Evolutionary conservation across 2,329 filamentous ascomycete genomes (phyloP), one percentile per base, ranked within the genome.

Genomic region (Seiridium cupressi): DNA sequence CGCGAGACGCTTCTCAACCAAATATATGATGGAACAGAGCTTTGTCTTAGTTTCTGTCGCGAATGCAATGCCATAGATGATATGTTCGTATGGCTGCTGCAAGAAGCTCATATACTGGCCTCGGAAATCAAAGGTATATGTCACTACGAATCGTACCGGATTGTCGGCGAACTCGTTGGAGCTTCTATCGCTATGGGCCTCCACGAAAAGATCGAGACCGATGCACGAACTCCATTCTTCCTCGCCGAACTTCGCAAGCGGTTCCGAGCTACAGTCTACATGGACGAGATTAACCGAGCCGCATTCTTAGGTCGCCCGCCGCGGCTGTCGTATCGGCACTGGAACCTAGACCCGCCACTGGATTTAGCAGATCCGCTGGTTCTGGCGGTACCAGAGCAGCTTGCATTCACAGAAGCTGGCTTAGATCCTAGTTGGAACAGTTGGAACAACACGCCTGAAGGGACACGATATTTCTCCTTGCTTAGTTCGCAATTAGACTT

Each of bases 231-330:
- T 13, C 72, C 72, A 0, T 70, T 74, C 58, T 74, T 74, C 54
- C 62, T 74, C 3, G 64, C 67, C 10, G 69, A 75, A 55, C 48
- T 65, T 42, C 69, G 72, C 44, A 72, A 69, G 47, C 59, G 66
- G n/a, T 55, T 66, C 9, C 65, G 70, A 11, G 51, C 63, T 4
- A 57, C 58, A 1, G 65, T 68, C 3, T 74, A 75, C 59, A 67
- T 64, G 18, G 55, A 59, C 31, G 72, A 75, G 48, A 67, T 74
- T n/a, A 66, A 68, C 36, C 63, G 68, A 2, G 65, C 72, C 1
- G 67, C 68, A 1, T 72, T 73, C 55, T 62, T 74, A 31, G 72
- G 72, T 13, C 70, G 73, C 1, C 73, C 73, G 3, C 71, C 72
- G 5, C 69, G 72, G 8, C 54, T 75, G 5, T 71, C 69, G 4